Evolutionary conservation across 2,329 filamentous ascomycete species (phyloP), one percentile per base, ranked within the genome.

Genomic region (Exophiala alcalophila): DNA sequence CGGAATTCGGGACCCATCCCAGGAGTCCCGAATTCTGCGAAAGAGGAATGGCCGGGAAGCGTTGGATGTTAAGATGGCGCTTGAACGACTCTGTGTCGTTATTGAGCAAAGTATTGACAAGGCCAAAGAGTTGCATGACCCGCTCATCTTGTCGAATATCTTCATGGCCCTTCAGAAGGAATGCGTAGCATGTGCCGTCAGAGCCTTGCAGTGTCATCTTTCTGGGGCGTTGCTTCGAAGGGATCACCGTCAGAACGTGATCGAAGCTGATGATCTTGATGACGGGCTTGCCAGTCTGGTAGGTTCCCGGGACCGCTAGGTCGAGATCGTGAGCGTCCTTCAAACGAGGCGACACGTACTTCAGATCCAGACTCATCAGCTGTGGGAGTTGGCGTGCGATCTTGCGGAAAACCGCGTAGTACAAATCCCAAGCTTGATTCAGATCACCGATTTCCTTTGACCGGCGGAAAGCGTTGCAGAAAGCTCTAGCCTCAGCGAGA

Each of bases 101-200:
- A 31, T 86, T 78, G 28, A 99, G 78, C 2, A 98, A 78, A 0
- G 94, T 98, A 65, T 99, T 99, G 70, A 91, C 92, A 10, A 99
- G 78, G 27, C 92, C 92, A 61, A 99, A 98, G 24, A 99, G 78
- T 67, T 99, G 92, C 94, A 98, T 99, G 56, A 98, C 92, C 67
- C 94, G 84, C 68, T 99, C 92, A 61, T 99, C 92, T 66, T 99
- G 92, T 47, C 92, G 84, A 54, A 98, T 96, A 71, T 99, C 92
- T 68, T 99, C 92, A 59, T 98, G 94, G n/a, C 92, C 92, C 72
- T 99, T 99, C 58, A 98, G 79, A 45, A 87, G 68, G 69, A 95
- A 97, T 35, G 87, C 84, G 63, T 96, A 96, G 3, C 81, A 78
- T 49, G 78, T 80, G 44, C 92, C 92, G 61, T 98, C 91, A 59